Percentiles rank a stretch among this genome's conserved stretches.
These are phyloP conservation scores for Crucibulum laeve DNA, from an alignment of 768 basidiomycete species.

Conservation along the genomic window DNA sequence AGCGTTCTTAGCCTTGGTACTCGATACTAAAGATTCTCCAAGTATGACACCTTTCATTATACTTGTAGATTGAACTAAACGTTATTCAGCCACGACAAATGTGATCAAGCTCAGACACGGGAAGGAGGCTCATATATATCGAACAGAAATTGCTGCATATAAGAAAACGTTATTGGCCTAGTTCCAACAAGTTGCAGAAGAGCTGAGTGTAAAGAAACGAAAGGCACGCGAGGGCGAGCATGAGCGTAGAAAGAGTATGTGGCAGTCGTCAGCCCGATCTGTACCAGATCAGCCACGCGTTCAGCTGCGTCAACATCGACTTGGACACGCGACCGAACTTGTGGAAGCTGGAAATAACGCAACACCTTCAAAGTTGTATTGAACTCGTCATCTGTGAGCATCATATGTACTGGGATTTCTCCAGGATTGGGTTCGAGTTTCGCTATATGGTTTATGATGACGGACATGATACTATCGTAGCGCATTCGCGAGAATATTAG, in stretches of 20 bases:
- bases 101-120: constrained; percentile 93
- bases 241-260: constrained; percentile 78
- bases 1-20: constrained; percentile 81
- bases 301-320: too few species aligned
- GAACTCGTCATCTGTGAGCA: too few species aligned
- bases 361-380: too few species aligned
- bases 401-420: too few species aligned
- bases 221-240: constrained; percentile 95
- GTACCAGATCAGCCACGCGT: too few species aligned
- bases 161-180: constrained; percentile 84
- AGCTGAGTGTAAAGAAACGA: constrained; percentile 79
- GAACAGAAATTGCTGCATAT: constrained; percentile 75
- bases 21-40: constrained; percentile 94
- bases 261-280: too few species aligned
- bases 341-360: too few species aligned
- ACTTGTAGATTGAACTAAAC: constrained; percentile 4
- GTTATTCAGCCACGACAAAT: constrained; percentile 70
- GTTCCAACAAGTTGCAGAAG: constrained; percentile 91
- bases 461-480: too few species aligned
- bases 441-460: too few species aligned
- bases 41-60: constrained; percentile 42
- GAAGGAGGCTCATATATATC: constrained; percentile 93
- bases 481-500: too few species aligned
- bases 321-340: too few species aligned
- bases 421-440: too few species aligned